These are phyloP conservation scores for Aotearoamyces nothofagi DNA, from an alignment of 2,329 filamentous ascomycete genomes.

Conservation along the genomic window DNA sequence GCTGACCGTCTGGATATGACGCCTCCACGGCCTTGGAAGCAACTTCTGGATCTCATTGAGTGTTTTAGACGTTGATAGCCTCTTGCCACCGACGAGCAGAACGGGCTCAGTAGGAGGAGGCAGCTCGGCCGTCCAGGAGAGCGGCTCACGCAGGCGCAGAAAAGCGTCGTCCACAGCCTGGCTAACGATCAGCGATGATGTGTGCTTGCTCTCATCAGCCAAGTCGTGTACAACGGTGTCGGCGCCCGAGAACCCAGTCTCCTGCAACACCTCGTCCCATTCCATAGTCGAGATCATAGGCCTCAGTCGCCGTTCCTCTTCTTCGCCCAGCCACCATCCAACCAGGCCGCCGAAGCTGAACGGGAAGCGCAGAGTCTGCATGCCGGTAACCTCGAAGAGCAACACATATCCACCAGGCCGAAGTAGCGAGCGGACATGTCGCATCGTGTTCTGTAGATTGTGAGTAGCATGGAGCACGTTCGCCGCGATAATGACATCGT, in stretches of 20 bases:
- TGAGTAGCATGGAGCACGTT: slow-evolving; percentile 23
- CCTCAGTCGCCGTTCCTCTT: slow-evolving; percentile 11
- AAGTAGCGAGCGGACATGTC: slow-evolving; percentile 20
- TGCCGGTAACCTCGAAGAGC: slow-evolving; percentile 13
- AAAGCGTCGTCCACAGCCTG: slow-evolving; percentile 20
- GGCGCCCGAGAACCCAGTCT: slow-evolving; percentile 21
- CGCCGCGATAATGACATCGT: slow-evolving; percentile 22
- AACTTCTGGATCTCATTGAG: too few relatives aligned
- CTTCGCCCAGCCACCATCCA: slow-evolving; percentile 18
- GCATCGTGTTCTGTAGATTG: slow-evolving; percentile 10
- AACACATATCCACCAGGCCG: slow-evolving; percentile 28
- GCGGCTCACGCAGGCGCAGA: slow-evolving; percentile 14
- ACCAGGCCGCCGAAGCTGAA: slow-evolving; percentile 7
- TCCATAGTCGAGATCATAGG: slow-evolving; percentile 4
- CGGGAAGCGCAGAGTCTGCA: slow-evolving; percentile 19
- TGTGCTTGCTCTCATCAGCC: not conserved
- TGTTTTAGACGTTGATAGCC: too few relatives aligned
- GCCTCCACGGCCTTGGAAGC: too few relatives aligned
- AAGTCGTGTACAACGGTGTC: slow-evolving; percentile 10
- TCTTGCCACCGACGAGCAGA: too few relatives aligned
- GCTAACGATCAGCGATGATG: not conserved
- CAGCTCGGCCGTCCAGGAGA: too few relatives aligned
- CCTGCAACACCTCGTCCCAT: slow-evolving; percentile 18
- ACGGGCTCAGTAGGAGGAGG: too few relatives aligned
- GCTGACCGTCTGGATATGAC: too few relatives aligned